A percentile compares a stretch with the other conserved stretches of the same genome.
Conservation (phyloP, 257 asterid species). For the Ilex aquifolium region DNA sequence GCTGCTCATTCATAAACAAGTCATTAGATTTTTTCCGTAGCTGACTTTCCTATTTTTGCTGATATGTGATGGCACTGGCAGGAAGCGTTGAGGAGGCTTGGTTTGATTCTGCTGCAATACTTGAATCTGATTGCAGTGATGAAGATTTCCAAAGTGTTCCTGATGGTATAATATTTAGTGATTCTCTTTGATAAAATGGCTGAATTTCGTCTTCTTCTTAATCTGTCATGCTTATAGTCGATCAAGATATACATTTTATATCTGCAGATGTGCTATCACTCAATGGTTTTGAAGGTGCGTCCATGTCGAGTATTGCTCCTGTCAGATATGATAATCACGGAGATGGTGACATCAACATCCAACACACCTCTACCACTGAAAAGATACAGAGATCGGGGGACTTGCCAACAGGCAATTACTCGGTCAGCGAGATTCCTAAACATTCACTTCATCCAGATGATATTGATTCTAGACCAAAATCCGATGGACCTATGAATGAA, state of each 20-base stretch:
- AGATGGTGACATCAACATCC: conserved; percentile 27
- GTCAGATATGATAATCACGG: conserved; percentile 18
- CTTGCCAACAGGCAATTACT: conserved; percentile 27
- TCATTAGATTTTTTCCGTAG: neutral
- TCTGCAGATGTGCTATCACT: conserved; percentile 53
- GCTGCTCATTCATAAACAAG: too few relatives aligned
- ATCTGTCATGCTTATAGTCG: too few relatives aligned
- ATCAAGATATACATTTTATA: neutral
- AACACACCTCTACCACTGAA: conserved; percentile 22
- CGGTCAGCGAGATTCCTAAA: conserved; percentile 34
- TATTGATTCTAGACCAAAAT: conserved; percentile 28
- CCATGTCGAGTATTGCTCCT: conserved; percentile 18
- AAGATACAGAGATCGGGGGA: conserved; percentile 29
- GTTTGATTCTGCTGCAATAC: conserved; percentile 70
- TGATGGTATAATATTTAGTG: conserved; percentile 49
- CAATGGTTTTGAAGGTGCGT: conserved; percentile 38
- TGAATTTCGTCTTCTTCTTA: too few relatives aligned
- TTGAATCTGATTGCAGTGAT: conserved; percentile 86
- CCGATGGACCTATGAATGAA: conserved; percentile 33
- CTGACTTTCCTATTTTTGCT: neutral
- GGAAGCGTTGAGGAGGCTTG: conserved; percentile 85
- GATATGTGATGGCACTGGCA: conserved; percentile 11
- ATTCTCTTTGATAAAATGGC: too few relatives aligned
- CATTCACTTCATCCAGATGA: conserved; percentile 23
- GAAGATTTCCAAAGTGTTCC: conserved; percentile 89